Percentiles rank a stretch among this genome's conserved stretches.
Conservation (phyloP, 2,329 filamentous ascomycete species). For the Aulographum hederae region DNA sequence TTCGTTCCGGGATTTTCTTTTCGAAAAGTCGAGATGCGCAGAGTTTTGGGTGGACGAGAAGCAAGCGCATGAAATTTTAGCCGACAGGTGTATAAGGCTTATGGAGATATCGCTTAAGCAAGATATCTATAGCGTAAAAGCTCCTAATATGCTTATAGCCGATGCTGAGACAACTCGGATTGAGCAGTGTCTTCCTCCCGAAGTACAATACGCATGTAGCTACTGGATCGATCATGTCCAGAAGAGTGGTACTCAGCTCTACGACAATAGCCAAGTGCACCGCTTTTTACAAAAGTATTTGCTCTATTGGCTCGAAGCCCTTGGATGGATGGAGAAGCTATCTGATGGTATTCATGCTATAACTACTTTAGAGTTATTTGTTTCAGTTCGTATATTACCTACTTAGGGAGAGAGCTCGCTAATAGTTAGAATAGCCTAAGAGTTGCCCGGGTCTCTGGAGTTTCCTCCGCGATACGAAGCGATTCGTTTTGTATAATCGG, state of each 20-base stretch:
- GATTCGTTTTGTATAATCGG: conserved; percentile 13
- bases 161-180: conserved; percentile 2
- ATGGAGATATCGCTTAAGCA: neutral
- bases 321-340: conserved; percentile 1
- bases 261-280: neutral
- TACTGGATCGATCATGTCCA: neutral
- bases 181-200: neutral
- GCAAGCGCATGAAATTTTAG: conserved; percentile 13
- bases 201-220: neutral
- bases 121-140: neutral
- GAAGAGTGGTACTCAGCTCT: neutral
- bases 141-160: neutral
- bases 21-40: conserved; percentile 6
- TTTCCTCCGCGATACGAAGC: conserved; percentile 14
- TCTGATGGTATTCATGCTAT: neutral
- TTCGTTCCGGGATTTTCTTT: conserved; percentile 15
- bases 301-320: conserved; percentile 3
- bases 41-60: conserved; percentile 20
- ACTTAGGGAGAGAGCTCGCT: neutral
- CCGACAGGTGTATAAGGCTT: conserved; percentile 12
- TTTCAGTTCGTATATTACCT: neutral
- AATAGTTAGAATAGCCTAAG: conserved; percentile 3
- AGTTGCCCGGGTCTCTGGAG: conserved; percentile 3
- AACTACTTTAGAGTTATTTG: neutral
- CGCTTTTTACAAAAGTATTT: neutral